Percentiles rank a stretch among this genome's conserved stretches.
These are phyloP conservation scores for Iris pallida DNA, from an alignment of 116 monocot species.

Conservation along the genomic window DNA sequence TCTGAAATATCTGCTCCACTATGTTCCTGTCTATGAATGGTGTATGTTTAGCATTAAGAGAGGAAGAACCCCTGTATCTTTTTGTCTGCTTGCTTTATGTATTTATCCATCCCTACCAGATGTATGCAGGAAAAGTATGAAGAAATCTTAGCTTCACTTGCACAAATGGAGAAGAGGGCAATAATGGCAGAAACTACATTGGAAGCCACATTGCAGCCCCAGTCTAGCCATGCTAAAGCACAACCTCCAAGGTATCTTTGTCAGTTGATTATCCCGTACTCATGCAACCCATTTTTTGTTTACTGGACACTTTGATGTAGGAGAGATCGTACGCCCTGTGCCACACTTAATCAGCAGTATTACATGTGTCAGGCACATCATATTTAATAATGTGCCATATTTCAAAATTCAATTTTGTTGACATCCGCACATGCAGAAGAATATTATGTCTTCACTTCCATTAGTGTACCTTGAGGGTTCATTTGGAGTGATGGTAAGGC, in stretches of 20 bases:
- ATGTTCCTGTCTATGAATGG: no score
- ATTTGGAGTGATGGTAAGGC: not conserved
- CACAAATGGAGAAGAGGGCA: constrained; percentile 90
- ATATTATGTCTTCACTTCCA: not conserved
- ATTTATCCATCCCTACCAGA: constrained; percentile 30
- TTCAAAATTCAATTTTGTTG: not conserved
- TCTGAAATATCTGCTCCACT: no score
- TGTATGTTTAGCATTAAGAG: no score
- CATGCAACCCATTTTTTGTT: not conserved
- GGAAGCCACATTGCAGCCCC: constrained; percentile 94
- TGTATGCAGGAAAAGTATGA: constrained; percentile 94
- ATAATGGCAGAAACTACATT: constrained; percentile 96
- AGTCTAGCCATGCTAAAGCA: constrained; percentile 68
- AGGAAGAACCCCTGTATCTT: not conserved
- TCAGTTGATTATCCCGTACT: not conserved
- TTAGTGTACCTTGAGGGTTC: not conserved
- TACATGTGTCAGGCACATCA: not conserved
- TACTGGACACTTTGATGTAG: no score
- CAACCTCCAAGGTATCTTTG: constrained; percentile 64
- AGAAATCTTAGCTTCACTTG: constrained; percentile 55
- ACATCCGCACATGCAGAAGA: not conserved
- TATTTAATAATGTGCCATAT: not conserved
- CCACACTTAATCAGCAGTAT: no score
- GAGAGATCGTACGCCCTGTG: no score
- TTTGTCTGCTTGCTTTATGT: constrained; percentile 9